Base-by-base conservation (phyloP, 2,329 filamentous ascomycete genomes). In the Ambrosiella beaveri region DNA sequence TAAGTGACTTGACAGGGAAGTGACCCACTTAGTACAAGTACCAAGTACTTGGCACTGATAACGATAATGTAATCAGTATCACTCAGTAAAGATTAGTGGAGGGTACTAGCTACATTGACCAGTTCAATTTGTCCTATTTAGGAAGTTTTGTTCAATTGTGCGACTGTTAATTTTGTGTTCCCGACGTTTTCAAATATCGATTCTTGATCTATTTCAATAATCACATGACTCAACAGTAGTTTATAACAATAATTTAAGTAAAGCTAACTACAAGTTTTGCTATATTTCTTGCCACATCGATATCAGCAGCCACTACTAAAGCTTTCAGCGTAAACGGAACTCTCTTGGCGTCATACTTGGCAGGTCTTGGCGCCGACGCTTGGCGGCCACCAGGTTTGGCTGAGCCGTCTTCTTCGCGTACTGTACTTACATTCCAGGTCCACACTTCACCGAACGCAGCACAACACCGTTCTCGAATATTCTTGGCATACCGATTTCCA, bases 361-460 rank as follows among this genome's bases (percentile, higher is more conserved):
- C 54, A 40, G 38, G 39, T 17, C 59, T 61, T 61, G 59, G 59
- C 59, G 59, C 59, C 56, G 52, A 61, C 38, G 45, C 59, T 61
- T 61, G 59, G 59, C 59, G 19, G 39, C 36, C 38, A 54, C 38
- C 38, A 54, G 19, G 51, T 27, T 41, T 47, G 9, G 44, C 44
- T 47, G 17, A n/a, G 47, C 27, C 19, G 47, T 36, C 27, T 9
- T 27, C 47, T 51, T 19, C 47, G 9, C 47, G 1, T 53, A 27
- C 3, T 27, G 5, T 27, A 27, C 27, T 27, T 27, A 27, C 27
- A 27, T 27, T 27, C 27, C 27, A 27, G 27, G 5, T 27, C 27
- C 3, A 38, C 47, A 45, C 56, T 17, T 41, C 41, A 47, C n/a
- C n/a, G 8, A 13, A n/a, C 4, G 44, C n/a, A n/a, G 7, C n/a